Base-by-base conservation (phyloP, 1,139 yeast genomes). In the Yamadazyma sp. region DNA sequence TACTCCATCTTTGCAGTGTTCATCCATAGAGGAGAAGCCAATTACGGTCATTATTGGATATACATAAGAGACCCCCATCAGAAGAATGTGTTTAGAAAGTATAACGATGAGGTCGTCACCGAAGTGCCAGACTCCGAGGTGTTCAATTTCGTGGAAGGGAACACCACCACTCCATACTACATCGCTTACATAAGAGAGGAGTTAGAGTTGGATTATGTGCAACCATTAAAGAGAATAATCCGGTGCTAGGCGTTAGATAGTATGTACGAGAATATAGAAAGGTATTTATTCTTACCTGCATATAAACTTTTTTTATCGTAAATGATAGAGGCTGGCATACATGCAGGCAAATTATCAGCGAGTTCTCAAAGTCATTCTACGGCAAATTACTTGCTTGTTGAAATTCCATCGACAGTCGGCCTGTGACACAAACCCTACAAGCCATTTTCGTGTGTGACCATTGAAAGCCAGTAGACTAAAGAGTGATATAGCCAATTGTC, bases 1-100 rank as follows among this genome's bases (percentile, higher is more conserved):
- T 92, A 92, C 59, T 73, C 87, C 0, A 74, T 92, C 10, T 92
- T 91, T 66, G 95, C 98, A 0, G 83, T 92, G 6, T 92, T 92
- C 55, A 88, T 94, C 35, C 98, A 92, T 61, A 72, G 97, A 40
- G 98, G 98, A 6, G 95, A 89, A 54, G 98, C 96, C 1, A 82
- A 89, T 41, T 91, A 87, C 56, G 98, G 98, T 3, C 98, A 92
- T 61, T 92, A 92, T 59, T 92, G 98, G 97, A 79, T 91, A 12
- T 92, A 91, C 58, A 91, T 92, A 45, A 79, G 78, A 47, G 98
- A 92, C 59, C 79, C 83, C 10, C 74, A 74, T 46, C 69, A 73
- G 43, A 69, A 73, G 14, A 76, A 77, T 34, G 66, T 85, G 25
- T 92, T 81, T 77, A 71, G 97, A 45, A 91, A 87, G 68, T 92